Base-by-base conservation (phyloP, 371 early-diverging fungal genomes). In the Haplosporangium sp. region DNA sequence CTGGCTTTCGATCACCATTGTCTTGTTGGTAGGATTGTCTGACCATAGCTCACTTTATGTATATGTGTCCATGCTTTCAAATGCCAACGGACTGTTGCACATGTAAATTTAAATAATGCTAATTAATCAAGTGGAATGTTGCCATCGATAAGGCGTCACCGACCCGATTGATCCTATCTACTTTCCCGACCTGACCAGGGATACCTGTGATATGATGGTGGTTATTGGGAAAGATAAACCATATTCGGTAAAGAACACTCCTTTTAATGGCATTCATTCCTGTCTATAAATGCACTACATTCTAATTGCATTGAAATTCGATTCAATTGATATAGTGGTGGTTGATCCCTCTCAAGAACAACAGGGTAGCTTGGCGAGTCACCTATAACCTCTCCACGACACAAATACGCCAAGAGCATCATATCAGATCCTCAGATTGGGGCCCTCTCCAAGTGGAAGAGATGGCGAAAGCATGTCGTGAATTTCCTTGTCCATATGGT, bases 221-320 rank as follows among this genome's bases (percentile, higher is more conserved):
- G 77, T 77, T 27, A 72, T 77, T 42, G 77, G 77, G 35, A 77
- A 77, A 61, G 77, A 77, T 65, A 77, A 77, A 35, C 77, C 77
- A 6, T 77, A 77, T 58, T 77, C 77, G 68, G 77, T 77, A 77
- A 67, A 44, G 38, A 47, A 38, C 6, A n/a, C n/a, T 27, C 27
- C 27, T 27, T 27, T 27, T 27, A 27, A 27, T 27, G 27, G 27
- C 27, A 27, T 27, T 27, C 27, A 27, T 27, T 27, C 27, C 27
- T 27, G 27, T 27, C 27, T 27, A 27, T 27, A 27, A 9, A 39
- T 34, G 34, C 44, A 61, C 50, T 15, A 27, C 55, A 27, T 39
- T 59, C 19, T 34, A 38, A 39, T 53, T n/a, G 15, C 50, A 5
- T 3, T 19, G 42, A 39, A 15, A 17, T 15, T 55, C 15, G 53